Evolutionary conservation across 2,329 filamentous ascomycete species (phyloP).

Genomic region (Calonectria naviculata): DNA sequence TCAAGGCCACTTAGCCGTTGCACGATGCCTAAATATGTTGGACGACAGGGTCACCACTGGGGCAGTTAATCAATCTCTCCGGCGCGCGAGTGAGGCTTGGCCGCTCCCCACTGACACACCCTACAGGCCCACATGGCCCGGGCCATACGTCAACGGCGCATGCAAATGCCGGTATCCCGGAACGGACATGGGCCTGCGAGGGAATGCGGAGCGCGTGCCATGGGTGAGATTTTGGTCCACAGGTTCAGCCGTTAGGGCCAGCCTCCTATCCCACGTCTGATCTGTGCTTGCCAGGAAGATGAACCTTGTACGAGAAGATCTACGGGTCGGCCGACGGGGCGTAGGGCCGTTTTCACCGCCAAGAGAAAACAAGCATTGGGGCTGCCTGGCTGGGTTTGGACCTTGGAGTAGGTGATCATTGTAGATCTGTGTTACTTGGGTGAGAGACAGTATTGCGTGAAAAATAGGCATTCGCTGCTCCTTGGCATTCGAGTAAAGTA

Average conservation of each 20-base stretch:
- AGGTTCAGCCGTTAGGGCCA: background rate
- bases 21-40: too few relatives aligned
- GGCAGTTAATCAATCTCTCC: too few relatives aligned
- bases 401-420: background rate
- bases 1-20: too few relatives aligned
- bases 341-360: background rate
- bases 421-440: background rate
- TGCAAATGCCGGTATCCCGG: background rate
- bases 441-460: background rate
- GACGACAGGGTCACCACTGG: too few relatives aligned
- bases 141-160: background rate
- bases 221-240: background rate
- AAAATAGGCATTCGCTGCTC: background rate
- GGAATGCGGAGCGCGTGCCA: background rate
- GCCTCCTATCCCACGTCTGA: background rate
- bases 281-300: background rate
- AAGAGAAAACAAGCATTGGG: background rate
- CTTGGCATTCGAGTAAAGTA: background rate
- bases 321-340: background rate
- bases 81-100: background rate
- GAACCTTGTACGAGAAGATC: background rate
- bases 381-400: background rate
- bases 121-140: background rate
- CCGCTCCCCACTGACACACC: background rate
- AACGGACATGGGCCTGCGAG: background rate